Percentiles rank a stretch among this genome's conserved stretches.
Evolutionary conservation across 148 eudicot genomes (phyloP).

Genomic region (Rhododendron ferrugineum): DNA sequence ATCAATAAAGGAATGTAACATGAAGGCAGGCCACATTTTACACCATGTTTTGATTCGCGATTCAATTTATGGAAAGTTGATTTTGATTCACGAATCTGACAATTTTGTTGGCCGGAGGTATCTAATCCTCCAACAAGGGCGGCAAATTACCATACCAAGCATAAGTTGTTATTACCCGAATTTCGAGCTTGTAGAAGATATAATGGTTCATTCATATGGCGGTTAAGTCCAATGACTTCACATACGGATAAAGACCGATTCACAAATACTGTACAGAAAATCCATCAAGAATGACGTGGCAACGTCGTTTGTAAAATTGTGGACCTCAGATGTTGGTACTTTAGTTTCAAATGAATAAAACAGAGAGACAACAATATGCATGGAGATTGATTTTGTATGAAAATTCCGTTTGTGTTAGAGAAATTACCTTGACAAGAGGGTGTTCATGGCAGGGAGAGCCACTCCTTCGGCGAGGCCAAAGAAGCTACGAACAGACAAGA

Average conservation of each 20-base stretch:
- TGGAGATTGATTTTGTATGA: background rate
- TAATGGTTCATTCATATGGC: no score
- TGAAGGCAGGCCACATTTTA: no score
- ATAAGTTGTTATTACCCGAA: background rate
- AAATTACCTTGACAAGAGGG: constrained; percentile 70
- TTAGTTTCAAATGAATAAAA: no score
- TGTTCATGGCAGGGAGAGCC: constrained; percentile 92
- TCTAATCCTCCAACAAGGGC: background rate
- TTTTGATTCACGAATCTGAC: background rate
- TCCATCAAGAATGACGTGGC: background rate
- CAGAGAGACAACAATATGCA: no score
- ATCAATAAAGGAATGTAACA: background rate
- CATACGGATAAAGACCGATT: background rate
- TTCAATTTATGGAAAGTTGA: background rate
- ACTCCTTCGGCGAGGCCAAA: constrained; percentile 97
- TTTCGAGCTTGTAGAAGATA: background rate
- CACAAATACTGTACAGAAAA: background rate
- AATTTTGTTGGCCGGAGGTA: background rate
- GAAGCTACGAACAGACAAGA: constrained; percentile 65
- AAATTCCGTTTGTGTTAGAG: background rate
- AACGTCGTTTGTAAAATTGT: no score
- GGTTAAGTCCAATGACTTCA: no score
- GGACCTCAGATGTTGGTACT: no score
- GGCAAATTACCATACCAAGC: background rate
- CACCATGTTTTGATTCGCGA: background rate